phyloP scores from a whole-genome alignment of 176 grass and related monocot genomes.

The Carex parvula region DNA sequence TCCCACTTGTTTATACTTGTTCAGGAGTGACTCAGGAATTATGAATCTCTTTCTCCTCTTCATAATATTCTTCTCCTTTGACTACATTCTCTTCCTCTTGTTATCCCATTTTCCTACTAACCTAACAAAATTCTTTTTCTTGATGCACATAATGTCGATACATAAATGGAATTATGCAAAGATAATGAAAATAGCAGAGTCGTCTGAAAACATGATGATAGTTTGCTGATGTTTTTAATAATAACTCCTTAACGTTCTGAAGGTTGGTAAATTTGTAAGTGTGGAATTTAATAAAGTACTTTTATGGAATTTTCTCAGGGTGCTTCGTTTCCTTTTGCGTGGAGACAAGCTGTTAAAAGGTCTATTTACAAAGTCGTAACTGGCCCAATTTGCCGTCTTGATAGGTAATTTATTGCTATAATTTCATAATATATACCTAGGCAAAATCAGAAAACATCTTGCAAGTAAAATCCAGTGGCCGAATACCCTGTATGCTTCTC shows the following conservation, averaged over 20 bases:
- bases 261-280: neutral
- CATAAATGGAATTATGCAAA: neutral
- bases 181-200: neutral
- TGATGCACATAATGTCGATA: neutral
- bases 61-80: neutral
- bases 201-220: neutral
- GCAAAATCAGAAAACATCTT: neutral
- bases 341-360: constrained; percentile 75
- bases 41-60: neutral
- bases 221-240: neutral
- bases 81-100: neutral
- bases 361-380: constrained; percentile 70
- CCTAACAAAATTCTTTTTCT: neutral
- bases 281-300: constrained; percentile 37
- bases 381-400: constrained; percentile 61
- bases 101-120: neutral
- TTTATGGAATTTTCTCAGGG: constrained; percentile 49
- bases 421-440: neutral
- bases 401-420: constrained; percentile 44
- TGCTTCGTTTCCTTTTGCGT: constrained; percentile 88
- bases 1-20: neutral
- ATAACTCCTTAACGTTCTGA: neutral
- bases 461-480: neutral
- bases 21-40: neutral
- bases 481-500: neutral